These are phyloP conservation scores for Cystobasidiaceae sp. DNA, from an alignment of 1,284 basidiomycete genomes.

Conservation along the genomic window DNA sequence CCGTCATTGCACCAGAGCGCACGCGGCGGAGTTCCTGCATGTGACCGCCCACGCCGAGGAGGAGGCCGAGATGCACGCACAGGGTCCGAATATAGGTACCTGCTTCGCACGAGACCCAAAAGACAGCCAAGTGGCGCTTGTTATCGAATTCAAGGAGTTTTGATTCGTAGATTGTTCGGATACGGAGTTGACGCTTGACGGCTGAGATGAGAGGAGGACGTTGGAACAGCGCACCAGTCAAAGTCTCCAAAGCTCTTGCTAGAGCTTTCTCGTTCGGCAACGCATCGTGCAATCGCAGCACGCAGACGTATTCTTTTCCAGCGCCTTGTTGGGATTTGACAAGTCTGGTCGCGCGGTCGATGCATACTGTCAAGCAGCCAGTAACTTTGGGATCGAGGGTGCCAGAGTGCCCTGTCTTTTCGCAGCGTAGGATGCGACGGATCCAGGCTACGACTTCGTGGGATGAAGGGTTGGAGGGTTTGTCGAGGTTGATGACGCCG, in stretches of 20 bases:
- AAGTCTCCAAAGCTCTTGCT: constrained; percentile 87
- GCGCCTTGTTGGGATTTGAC: constrained; percentile 98
- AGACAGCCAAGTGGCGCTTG: constrained; percentile 91
- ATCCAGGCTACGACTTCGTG: constrained; percentile 99
- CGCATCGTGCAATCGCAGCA: constrained; percentile 81
- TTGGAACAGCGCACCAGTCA: constrained; percentile 98
- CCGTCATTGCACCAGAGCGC: constrained; percentile 88
- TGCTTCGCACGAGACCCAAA: constrained; percentile 98
- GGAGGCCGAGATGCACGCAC: constrained; percentile 91
- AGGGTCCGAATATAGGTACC: constrained; percentile 98
- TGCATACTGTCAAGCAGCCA: constrained; percentile 96
- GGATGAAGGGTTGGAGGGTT: constrained; percentile 99
- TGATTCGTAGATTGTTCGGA: constrained; percentile 95
- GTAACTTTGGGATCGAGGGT: constrained; percentile 99
- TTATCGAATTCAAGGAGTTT: constrained; percentile 97
- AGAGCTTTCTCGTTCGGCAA: constrained; percentile 78
- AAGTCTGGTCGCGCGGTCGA: constrained; percentile 98
- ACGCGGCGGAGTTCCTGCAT: constrained; percentile 99
- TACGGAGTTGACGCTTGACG: constrained; percentile 95
- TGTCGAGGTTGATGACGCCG: constrained; percentile 98
- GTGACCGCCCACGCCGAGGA: constrained; percentile 95
- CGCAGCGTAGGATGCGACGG: constrained; percentile 86
- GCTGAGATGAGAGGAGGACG: constrained; percentile 97
- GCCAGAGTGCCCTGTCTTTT: constrained; percentile 97
- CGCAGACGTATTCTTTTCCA: constrained; percentile 98